Evolutionary conservation across 2,329 filamentous ascomycete genomes (phyloP).

Genomic region (Cadophora sp.): DNA sequence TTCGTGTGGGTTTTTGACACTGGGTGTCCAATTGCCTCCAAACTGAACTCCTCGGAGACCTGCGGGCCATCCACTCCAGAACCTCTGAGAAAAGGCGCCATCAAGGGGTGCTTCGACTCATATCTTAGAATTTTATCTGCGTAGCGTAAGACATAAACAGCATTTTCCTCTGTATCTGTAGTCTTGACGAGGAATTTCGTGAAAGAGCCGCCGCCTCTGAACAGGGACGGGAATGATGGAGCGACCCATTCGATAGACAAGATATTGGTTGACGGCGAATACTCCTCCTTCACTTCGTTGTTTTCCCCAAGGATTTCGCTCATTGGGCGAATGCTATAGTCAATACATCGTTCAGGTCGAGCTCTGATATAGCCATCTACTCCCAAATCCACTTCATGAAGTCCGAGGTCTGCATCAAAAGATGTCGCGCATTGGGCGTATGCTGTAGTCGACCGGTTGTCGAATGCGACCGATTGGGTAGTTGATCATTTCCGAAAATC

Average conservation of each 20-base stretch:
- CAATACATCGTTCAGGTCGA: neutral
- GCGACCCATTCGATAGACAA: neutral
- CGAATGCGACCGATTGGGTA: too few species aligned
- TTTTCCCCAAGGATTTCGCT: neutral
- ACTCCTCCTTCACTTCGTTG: neutral
- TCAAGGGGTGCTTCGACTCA: neutral
- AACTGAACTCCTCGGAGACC: neutral
- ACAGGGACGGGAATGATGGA: neutral
- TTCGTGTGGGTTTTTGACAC: too few species aligned
- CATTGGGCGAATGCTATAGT: neutral
- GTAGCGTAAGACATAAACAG: neutral
- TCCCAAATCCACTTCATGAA: too few species aligned
- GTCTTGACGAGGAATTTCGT: neutral
- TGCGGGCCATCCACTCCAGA: neutral
- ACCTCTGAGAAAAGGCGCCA: neutral
- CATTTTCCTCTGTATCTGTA: neutral
- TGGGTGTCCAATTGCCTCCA: neutral
- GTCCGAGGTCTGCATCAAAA: neutral
- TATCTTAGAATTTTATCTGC: neutral
- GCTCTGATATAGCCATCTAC: too few species aligned
- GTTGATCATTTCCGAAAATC: too few species aligned
- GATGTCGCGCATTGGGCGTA: neutral
- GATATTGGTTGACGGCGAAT: neutral
- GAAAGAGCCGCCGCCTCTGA: too few species aligned
- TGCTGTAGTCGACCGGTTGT: neutral